phyloP scores from a whole-genome alignment of 805 yeast genomes.

The Myxozyma udenii region DNA sequence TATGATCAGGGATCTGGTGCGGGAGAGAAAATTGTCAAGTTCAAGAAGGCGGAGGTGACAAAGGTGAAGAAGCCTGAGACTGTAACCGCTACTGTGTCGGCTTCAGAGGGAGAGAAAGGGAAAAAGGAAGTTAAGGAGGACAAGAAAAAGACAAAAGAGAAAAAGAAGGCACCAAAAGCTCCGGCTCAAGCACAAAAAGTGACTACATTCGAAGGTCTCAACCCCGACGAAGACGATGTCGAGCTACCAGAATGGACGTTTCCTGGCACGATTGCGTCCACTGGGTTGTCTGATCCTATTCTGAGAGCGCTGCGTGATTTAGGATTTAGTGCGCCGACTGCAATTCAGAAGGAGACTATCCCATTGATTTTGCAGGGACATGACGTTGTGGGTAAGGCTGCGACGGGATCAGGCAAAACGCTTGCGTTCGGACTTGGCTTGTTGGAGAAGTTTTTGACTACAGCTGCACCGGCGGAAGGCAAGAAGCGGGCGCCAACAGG shows the following conservation, averaged over 20 bases:
- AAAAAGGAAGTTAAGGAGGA: conserved; percentile 6
- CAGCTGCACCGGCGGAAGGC: conserved; percentile 20
- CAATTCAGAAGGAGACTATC: conserved; percentile 72
- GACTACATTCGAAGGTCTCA: conserved; percentile 29
- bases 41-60: conserved; percentile 18
- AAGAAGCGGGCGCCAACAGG: conserved; percentile 54
- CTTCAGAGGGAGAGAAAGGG: conserved; percentile 9
- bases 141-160: conserved; percentile 4
- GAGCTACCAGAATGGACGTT: conserved; percentile 39
- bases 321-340: conserved; percentile 71
- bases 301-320: conserved; percentile 59
- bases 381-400: conserved; percentile 92
- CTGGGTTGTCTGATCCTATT: conserved; percentile 44
- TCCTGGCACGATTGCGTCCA: background rate
- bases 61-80: conserved; percentile 27
- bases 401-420: conserved; percentile 97
- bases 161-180: conserved; percentile 8
- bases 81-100: conserved; percentile 5
- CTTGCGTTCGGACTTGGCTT: conserved; percentile 93
- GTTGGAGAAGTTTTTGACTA: conserved; percentile 57
- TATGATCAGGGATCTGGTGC: conserved; percentile 58
- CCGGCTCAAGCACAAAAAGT: conserved; percentile 9
- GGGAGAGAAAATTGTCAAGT: conserved; percentile 17
- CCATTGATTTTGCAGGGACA: conserved; percentile 69
- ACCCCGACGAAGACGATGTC: conserved; percentile 27